Base-by-base conservation (phyloP, 2,329 filamentous ascomycete species). In the Colletotrichum tamarilloi region DNA sequence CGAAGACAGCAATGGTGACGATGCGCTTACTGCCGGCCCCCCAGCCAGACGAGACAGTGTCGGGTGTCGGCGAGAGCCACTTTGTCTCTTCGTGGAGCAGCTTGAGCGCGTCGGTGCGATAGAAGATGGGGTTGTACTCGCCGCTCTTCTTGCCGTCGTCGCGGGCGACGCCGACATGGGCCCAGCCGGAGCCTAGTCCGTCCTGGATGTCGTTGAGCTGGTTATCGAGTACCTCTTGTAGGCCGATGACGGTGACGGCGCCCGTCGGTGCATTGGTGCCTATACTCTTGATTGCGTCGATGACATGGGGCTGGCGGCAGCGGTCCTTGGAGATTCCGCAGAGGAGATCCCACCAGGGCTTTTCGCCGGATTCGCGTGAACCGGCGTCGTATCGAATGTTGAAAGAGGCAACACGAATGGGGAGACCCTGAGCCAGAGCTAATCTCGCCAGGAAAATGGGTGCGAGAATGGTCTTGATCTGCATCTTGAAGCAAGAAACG, bases 41-140 rank as follows among this genome's bases (percentile, higher is more conserved):
- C 92, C 92, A 94, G 42, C 91, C 89, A 75, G 87, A 90, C 0
- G 86, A 89, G 0, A 89, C 90, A 24, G 78, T 80, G 24, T 85
- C 81, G 1, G 90, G 92, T 3, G 90, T 93, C 72, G 88, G 82
- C 5, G 87, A 91, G 11, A 94, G 82, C 92, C 92, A 94, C 30
- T 89, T 83, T 0, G 89, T 91, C 67, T 89, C 82, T 80, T 83
- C 89, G 16, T 83, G 77, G 11, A 84, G 77, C 6, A 92, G 79
- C 19, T 84, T 78, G 86, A 90, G 92, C n/a, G 87, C 77, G 0
- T 81, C 78, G 1, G 85, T 83, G 22, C 86, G 86, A 80, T 91
- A 94, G 75, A 93, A 83, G 73, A 94, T 90, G 2, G 91, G 91
- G 9, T 86, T 89, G 80, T 92, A 93, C 81, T 93, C 92, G 62